Evolutionary conservation across 2,329 filamentous ascomycete genomes (phyloP).

Genomic region (Monilinia fructigena): DNA sequence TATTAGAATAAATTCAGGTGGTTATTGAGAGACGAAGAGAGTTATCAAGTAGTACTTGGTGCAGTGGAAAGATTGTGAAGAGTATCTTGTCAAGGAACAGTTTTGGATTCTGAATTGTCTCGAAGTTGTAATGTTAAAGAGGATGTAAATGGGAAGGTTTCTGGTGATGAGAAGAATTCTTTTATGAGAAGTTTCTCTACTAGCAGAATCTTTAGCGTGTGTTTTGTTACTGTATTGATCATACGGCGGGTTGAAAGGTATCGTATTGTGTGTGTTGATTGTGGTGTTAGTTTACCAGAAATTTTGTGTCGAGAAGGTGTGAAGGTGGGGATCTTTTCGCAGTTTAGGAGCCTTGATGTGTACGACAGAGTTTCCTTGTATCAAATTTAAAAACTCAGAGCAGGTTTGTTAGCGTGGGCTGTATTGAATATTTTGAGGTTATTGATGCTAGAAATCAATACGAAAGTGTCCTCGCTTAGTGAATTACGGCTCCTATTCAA

Average conservation of each 20-base stretch:
- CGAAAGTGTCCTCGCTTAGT: not conserved
- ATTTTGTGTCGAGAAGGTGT: not conserved
- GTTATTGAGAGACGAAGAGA: not conserved
- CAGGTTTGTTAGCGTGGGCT: not conserved
- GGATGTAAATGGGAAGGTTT: not conserved
- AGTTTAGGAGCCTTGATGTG: not conserved
- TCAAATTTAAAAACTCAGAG: not conserved
- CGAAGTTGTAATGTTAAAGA: not conserved
- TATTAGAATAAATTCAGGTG: not conserved
- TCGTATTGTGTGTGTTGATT: not conserved
- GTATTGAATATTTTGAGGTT: conserved; percentile 13
- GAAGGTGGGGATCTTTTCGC: not conserved
- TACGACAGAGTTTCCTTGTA: not conserved
- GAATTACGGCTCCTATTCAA: not conserved
- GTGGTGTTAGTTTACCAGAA: not conserved
- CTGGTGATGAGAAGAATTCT: not conserved
- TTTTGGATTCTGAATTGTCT: not conserved
- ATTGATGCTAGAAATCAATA: not conserved
- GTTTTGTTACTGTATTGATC: not conserved
- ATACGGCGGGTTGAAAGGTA: not conserved
- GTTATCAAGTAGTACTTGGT: not conserved
- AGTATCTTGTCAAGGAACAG: not conserved
- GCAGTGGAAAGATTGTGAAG: not conserved
- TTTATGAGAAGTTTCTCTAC: too few species aligned
- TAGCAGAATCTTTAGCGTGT: not conserved